A percentile compares a stretch with the other conserved stretches of the same genome.
These are phyloP conservation scores for Sugiyamaella chiloensis DNA, from an alignment of 805 yeast genomes.

Conservation along the genomic window DNA sequence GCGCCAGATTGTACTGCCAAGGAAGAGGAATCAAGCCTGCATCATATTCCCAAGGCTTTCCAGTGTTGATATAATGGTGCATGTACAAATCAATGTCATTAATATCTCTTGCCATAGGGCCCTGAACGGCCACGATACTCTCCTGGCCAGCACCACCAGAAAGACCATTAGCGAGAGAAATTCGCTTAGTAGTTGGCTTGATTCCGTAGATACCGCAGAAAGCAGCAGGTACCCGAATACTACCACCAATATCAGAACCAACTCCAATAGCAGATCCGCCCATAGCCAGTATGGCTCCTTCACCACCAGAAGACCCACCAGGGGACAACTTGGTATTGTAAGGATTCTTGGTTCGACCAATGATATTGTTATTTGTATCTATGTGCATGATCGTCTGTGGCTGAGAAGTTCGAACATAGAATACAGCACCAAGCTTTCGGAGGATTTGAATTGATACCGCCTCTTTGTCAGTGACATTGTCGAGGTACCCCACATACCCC, in stretches of 20 bases:
- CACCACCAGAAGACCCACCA: constrained; percentile 59
- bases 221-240: constrained; percentile 48
- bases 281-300: constrained; percentile 45
- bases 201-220: constrained; percentile 47
- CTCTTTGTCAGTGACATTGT: constrained; percentile 2
- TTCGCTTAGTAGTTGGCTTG: constrained; percentile 42
- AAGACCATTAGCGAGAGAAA: constrained; percentile 37
- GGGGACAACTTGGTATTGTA: constrained; percentile 40
- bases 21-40: constrained; percentile 4
- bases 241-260: constrained; percentile 54
- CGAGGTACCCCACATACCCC: constrained; percentile 48
- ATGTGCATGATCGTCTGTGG: constrained; percentile 50
- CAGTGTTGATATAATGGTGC: constrained; percentile 1
- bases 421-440: constrained; percentile 49
- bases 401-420: constrained; percentile 51
- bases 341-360: constrained; percentile 48
- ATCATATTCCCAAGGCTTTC: constrained; percentile 8
- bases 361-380: constrained; percentile 33
- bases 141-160: constrained; percentile 38
- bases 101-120: constrained; percentile 24
- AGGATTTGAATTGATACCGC: constrained; percentile 28
- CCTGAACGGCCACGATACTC: constrained; percentile 43
- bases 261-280: constrained; percentile 50
- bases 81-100: constrained; percentile 6
- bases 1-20: constrained; percentile 34